Conservation (phyloP, 148 eudicot species). For the Cornus suecica region DNA sequence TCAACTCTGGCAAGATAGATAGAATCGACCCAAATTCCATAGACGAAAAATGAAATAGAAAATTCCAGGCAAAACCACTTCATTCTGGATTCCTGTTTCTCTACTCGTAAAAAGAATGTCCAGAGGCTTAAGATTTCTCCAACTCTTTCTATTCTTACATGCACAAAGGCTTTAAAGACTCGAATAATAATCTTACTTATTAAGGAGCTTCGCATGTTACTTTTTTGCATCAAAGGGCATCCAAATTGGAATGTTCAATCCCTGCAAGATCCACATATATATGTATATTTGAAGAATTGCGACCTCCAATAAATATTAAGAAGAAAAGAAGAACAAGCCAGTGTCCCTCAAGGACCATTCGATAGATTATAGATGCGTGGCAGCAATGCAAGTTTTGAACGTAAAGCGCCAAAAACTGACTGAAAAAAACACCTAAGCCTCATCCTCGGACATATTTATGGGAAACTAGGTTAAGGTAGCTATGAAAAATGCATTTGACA, state of each 20-base stretch:
- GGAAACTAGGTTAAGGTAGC: not conserved
- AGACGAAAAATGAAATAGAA: not conserved
- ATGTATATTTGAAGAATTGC: constrained; percentile 45
- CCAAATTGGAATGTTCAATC: constrained; percentile 35
- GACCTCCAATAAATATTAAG: constrained; percentile 21
- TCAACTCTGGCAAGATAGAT: not conserved
- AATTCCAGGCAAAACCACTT: not conserved
- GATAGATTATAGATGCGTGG: constrained; percentile 14
- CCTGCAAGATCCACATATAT: constrained; percentile 66
- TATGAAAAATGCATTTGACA: not conserved
- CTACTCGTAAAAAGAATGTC: too few species aligned
- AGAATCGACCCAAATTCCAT: not conserved
- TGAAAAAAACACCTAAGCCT: not conserved
- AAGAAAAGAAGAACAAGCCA: constrained; percentile 21
- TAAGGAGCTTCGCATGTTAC: constrained; percentile 48
- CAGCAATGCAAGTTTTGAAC: not conserved
- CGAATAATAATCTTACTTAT: constrained; percentile 57
- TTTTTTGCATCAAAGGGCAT: constrained; percentile 48
- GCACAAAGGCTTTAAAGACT: constrained; percentile 18
- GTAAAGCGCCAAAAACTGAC: not conserved
- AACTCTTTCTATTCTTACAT: not conserved
- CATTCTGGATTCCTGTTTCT: too few species aligned
- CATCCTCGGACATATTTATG: not conserved
- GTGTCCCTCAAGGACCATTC: constrained; percentile 7
- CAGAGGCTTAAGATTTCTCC: not conserved